Base-by-base conservation (phyloP, 2,329 filamentous ascomycete genomes). In the Claviceps fusiformis region DNA sequence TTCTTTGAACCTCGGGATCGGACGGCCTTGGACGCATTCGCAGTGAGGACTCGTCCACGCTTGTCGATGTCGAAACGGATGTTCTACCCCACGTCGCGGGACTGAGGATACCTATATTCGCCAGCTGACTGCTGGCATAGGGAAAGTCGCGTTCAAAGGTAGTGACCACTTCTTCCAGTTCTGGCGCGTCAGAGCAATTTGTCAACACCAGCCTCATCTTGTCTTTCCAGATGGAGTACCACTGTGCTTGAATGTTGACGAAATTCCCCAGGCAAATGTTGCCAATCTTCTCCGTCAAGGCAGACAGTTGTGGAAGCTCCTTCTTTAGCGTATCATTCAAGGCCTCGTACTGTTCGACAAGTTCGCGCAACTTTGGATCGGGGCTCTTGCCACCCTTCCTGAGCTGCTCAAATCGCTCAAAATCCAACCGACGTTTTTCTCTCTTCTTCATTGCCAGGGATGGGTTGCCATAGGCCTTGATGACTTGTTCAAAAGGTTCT, bases 251-350 rank as follows among this genome's bases (percentile, higher is more conserved):
- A 49, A 95, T 85, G 59, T 86, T 83, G 61, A 96, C 82, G 64
- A 97, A 89, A 63, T 89, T 90, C 56, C 80, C 81, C 47, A 95
- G 76, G 63, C 89, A 92, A 29, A 87, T 85, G 63, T 90, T 87
- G 63, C 93, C 89, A 58, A 96, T 75, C 62, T 85, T 87, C 58
- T 89, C 88, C 1, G 92, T 96, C 59, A 93, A 73, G 8, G 75
- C 72, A 53, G 93, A 95, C 17, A 98, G 78, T 66, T 85, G 85
- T 1, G 92, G 92, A 50, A 98, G 77, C 67, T 97, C 92, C 61
- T 92, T 86, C 70, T 95, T 96, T 57, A 97, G 76, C 0, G 92
- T 89, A 59, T 95, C 89, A 65, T 97, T 97, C 57, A 98, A 76
- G 8, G 90, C 89, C 45, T 88, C 80, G 68, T 95, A 98, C 66